Evolutionary conservation across 106 monocot genomes (phyloP).

Genomic region (Agapanthus africanus): DNA sequence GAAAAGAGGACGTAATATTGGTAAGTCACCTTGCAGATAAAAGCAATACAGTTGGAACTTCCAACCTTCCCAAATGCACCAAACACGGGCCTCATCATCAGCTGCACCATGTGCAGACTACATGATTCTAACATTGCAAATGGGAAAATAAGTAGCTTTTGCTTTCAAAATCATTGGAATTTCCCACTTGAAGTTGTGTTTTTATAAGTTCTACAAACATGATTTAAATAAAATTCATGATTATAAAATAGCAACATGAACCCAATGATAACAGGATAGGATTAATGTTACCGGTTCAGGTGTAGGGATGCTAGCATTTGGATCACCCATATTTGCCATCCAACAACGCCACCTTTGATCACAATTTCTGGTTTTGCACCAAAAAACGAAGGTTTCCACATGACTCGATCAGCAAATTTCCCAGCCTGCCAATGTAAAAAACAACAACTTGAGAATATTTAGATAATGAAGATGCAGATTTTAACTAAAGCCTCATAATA

Average conservation of each 20-base stretch:
- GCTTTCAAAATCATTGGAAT: too few relatives aligned
- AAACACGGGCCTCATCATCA: slow-evolving; percentile 98
- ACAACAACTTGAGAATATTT: too few relatives aligned
- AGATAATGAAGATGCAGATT: too few relatives aligned
- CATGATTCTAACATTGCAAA: not conserved
- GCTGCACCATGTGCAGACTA: slow-evolving; percentile 24
- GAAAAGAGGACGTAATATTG: too few relatives aligned
- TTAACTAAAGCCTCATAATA: too few relatives aligned
- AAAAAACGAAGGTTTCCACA: slow-evolving; percentile 96
- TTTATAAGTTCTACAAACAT: too few relatives aligned
- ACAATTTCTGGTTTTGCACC: slow-evolving; percentile 97
- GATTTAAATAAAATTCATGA: too few relatives aligned
- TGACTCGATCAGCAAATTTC: slow-evolving; percentile 79
- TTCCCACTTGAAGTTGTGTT: too few relatives aligned
- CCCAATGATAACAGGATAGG: not conserved
- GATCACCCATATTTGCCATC: slow-evolving; percentile 99
- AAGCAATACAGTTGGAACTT: slow-evolving; percentile 85
- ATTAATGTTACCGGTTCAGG: slow-evolving; percentile 70
- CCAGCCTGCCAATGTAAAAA: slow-evolving; percentile 39
- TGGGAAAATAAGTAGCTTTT: too few relatives aligned
- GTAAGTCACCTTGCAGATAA: slow-evolving; percentile 83
- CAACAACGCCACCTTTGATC: slow-evolving; percentile 89
- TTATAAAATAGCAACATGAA: not conserved
- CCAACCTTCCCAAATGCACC: slow-evolving; percentile 92
- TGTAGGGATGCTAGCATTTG: slow-evolving; percentile 98